phyloP scores from a whole-genome alignment of 345 rosid species.

The Pugionium cornutum region DNA sequence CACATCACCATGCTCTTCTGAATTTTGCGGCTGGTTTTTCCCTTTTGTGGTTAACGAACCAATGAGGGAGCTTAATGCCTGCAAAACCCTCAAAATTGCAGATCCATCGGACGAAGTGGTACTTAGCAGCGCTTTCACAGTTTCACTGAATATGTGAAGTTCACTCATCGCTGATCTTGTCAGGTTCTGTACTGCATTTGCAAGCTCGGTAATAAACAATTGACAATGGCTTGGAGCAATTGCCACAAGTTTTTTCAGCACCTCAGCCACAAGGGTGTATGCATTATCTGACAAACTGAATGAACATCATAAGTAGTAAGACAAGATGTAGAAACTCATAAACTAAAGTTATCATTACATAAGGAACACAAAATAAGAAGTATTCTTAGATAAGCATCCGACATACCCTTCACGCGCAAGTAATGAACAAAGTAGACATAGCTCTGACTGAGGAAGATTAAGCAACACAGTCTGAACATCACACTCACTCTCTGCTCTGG shows the following conservation, averaged over 20 bases:
- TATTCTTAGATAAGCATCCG: conserved; percentile 7
- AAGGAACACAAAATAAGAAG: not conserved
- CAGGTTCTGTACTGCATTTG: conserved; percentile 65
- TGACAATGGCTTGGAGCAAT: conserved; percentile 80
- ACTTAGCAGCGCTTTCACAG: conserved; percentile 74
- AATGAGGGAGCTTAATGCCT: conserved; percentile 81
- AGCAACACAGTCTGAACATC: conserved; percentile 61
- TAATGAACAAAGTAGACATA: conserved; percentile 82
- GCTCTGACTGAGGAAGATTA: conserved; percentile 79
- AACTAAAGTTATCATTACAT: not conserved
- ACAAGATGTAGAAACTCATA: not conserved
- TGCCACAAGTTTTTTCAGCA: conserved; percentile 81
- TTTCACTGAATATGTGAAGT: conserved; percentile 78
- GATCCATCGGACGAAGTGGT: conserved; percentile 86
- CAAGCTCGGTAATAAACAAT: conserved; percentile 79
- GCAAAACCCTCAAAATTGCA: conserved; percentile 86
- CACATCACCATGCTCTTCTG: conserved; percentile 58
- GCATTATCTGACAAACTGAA: conserved; percentile 93
- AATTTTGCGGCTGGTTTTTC: conserved; percentile 50
- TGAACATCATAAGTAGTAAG: conserved; percentile 14
- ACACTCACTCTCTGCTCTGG: conserved; percentile 52
- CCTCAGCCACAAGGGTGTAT: conserved; percentile 83
- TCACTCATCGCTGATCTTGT: conserved; percentile 80
- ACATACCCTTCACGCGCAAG: conserved; percentile 94
- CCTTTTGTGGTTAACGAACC: conserved; percentile 57